These are phyloP conservation scores for Gymnopilus junonius DNA, from an alignment of 768 basidiomycete genomes.

Conservation along the genomic window DNA sequence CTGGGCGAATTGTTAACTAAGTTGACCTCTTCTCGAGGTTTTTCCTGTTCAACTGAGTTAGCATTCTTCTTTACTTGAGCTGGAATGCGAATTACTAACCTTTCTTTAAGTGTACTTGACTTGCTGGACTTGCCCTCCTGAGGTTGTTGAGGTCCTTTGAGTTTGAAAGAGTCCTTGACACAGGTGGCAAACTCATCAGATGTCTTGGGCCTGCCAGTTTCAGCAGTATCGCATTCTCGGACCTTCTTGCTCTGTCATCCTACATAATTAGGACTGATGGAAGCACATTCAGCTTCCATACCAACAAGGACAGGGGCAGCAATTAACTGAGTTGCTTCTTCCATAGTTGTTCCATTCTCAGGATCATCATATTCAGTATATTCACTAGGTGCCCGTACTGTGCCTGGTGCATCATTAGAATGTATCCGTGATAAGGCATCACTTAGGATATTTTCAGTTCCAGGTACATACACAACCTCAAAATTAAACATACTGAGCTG, in stretches of 20 bases:
- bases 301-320: background rate
- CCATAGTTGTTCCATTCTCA: background rate
- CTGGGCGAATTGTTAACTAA: too few species aligned
- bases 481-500: conserved; percentile 43
- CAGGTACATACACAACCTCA: conserved; percentile 34
- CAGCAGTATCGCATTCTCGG: background rate
- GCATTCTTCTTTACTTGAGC: background rate
- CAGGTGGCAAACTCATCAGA: conserved; percentile 13
- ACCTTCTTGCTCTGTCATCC: background rate
- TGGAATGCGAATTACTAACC: conserved; percentile 5
- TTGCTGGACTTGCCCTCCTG: background rate
- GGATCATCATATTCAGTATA: conserved; percentile 14
- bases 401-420: conserved; percentile 25
- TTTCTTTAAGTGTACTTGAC: background rate
- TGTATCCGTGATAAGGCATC: conserved; percentile 44
- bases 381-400: conserved; percentile 22
- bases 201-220: conserved; percentile 12
- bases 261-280: background rate
- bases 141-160: conserved; percentile 1
- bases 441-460: conserved; percentile 40
- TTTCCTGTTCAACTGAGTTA: background rate
- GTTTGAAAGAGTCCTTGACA: background rate
- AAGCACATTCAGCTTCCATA: background rate
- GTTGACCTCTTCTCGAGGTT: background rate
- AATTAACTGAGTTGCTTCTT: conserved; percentile 10